A percentile compares a stretch with the other conserved stretches of the same genome.
Conservation (phyloP, 345 rosid genomes). For the Gossypioides kirkii region DNA sequence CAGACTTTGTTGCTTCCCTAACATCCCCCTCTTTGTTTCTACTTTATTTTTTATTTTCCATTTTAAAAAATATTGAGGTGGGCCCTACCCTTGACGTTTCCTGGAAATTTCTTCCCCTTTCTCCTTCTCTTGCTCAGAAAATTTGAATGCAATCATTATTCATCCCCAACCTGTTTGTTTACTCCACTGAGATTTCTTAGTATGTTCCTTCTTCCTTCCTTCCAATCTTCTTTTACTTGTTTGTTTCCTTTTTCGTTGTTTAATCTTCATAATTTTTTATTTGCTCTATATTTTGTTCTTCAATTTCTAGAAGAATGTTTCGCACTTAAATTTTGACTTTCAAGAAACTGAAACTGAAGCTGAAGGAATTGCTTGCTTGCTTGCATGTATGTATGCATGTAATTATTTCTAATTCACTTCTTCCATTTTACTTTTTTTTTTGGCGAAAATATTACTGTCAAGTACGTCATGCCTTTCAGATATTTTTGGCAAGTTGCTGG, state of each 20-base stretch:
- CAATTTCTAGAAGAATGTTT: background rate
- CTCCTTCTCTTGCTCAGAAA: conserved; percentile 4
- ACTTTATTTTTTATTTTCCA: background rate
- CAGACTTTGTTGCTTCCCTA: background rate
- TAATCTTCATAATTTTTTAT: background rate
- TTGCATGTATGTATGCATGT: background rate
- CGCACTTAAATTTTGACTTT: background rate
- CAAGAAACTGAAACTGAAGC: background rate
- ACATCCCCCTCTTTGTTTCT: background rate
- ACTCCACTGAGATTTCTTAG: background rate
- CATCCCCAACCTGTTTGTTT: background rate
- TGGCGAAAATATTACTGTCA: background rate
- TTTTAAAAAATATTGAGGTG: background rate
- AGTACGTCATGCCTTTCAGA: background rate
- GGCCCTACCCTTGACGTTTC: background rate
- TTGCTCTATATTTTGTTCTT: background rate
- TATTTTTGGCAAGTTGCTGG: background rate
- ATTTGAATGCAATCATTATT: background rate
- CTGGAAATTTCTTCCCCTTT: conserved; percentile 5
- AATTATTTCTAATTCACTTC: background rate
- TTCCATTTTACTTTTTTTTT: background rate
- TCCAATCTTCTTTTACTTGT: background rate
- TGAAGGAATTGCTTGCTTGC: background rate
- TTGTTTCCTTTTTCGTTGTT: background rate
- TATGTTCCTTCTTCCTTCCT: background rate